These are phyloP conservation scores for Diplogelasinospora grovesii DNA, from an alignment of 495 filamentous ascomycete species.

Conservation along the genomic window DNA sequence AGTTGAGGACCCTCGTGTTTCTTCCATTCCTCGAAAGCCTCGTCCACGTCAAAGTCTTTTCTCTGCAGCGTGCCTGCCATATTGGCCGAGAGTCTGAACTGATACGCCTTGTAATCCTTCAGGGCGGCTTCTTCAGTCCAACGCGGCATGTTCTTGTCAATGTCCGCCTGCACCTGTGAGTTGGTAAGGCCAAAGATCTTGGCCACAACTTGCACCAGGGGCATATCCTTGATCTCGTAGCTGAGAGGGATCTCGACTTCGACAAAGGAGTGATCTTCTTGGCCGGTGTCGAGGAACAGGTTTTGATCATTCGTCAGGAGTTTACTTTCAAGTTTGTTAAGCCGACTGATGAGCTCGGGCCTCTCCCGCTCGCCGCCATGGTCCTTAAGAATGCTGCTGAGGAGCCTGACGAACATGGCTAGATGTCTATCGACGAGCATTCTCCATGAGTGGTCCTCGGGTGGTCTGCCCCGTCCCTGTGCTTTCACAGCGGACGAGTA, in stretches of 20 bases:
- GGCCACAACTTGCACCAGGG: constrained; percentile 77
- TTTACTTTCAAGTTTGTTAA: constrained; percentile 84
- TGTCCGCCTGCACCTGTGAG: constrained; percentile 72
- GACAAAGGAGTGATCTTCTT: constrained; percentile 54
- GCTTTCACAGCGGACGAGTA: constrained; percentile 69
- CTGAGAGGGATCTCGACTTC: constrained; percentile 76
- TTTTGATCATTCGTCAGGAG: constrained; percentile 93
- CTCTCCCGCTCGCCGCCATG: constrained; percentile 66
- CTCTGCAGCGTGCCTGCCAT: constrained; percentile 68
- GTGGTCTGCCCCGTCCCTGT: constrained; percentile 68
- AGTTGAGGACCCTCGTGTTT: constrained; percentile 74
- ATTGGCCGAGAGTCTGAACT: constrained; percentile 71
- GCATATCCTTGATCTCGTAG: constrained; percentile 96
- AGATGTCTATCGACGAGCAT: constrained; percentile 89
- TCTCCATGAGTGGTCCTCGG: constrained; percentile 88
- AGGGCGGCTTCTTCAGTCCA: constrained; percentile 94
- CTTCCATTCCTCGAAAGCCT: constrained; percentile 86
- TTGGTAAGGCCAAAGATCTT: constrained; percentile 75
- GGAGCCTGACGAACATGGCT: constrained; percentile 86
- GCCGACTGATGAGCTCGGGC: constrained; percentile 70
- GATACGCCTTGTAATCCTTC: constrained; percentile 87
- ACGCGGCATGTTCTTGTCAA: constrained; percentile 65
- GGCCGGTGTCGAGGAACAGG: constrained; percentile 51
- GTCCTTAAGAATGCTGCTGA: constrained; percentile 71
- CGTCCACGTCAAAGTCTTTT: constrained; percentile 87